These are phyloP conservation scores for Triadica sebifera DNA, from an alignment of 345 rosid genomes.

Conservation along the genomic window DNA sequence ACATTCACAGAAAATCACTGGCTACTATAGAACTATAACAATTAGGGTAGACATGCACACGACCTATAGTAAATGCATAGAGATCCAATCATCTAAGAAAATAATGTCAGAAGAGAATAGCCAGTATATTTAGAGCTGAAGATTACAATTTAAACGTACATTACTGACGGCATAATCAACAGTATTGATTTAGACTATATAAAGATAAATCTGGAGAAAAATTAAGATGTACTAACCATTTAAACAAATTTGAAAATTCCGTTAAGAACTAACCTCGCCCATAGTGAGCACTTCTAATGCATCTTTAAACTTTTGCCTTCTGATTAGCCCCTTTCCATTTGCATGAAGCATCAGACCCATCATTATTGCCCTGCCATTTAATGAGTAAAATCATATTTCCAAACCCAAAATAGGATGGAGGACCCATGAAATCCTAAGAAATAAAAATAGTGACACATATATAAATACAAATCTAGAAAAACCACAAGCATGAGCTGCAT, in stretches of 20 bases:
- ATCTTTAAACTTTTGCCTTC: slow-evolving; percentile 57
- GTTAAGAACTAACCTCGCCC: slow-evolving; percentile 65
- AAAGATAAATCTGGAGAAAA: background rate
- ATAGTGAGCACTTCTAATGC: slow-evolving; percentile 85
- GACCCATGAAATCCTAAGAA: background rate
- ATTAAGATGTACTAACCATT: background rate
- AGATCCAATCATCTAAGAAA: background rate
- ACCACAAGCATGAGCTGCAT: background rate
- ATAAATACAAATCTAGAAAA: background rate
- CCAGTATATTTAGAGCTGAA: too few species aligned
- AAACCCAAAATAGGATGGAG: background rate
- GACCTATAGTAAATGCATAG: background rate
- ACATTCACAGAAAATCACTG: background rate
- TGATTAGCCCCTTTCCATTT: slow-evolving; percentile 65
- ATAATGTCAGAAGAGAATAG: too few species aligned
- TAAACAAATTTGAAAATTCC: background rate
- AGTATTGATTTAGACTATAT: background rate
- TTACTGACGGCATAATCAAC: too few species aligned
- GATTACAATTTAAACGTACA: too few species aligned
- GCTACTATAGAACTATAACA: background rate
- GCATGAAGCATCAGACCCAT: slow-evolving; percentile 93
- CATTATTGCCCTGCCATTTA: slow-evolving; percentile 66
- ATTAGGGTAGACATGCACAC: background rate
- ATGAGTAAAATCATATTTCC: slow-evolving; percentile 10
- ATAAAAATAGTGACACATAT: background rate